These are phyloP conservation scores for Raffaelea arxii DNA, from an alignment of 2,329 filamentous ascomycete species.

Conservation along the genomic window DNA sequence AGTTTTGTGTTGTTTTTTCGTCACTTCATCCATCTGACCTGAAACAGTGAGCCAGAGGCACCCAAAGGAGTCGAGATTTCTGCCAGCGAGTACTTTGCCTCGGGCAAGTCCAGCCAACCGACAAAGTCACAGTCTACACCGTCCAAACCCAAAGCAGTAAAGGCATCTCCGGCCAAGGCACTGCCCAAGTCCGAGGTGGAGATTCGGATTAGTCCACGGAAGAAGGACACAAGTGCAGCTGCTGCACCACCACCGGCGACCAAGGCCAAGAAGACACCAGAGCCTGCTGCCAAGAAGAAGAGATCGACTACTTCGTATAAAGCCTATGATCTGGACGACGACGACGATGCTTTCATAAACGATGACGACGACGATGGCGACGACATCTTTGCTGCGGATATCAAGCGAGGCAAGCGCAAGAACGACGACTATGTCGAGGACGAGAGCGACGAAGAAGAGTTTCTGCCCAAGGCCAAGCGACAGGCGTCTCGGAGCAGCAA, in stretches of 20 bases:
- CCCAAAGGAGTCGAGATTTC: constrained; percentile 42
- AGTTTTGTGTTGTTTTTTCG: background rate
- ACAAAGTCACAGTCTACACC: constrained; percentile 27
- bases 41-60: constrained; percentile 24
- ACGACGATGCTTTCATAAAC: constrained; percentile 50
- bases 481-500: constrained; percentile 33
- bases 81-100: constrained; percentile 48
- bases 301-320: constrained; percentile 29
- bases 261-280: constrained; percentile 19
- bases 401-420: constrained; percentile 55
- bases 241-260: constrained; percentile 16
- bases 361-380: constrained; percentile 64
- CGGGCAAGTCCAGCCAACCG: constrained; percentile 31
- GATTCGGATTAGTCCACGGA: constrained; percentile 43
- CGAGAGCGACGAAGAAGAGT: constrained; percentile 60
- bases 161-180: constrained; percentile 27
- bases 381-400: constrained; percentile 73
- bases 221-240: constrained; percentile 22
- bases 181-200: constrained; percentile 30
- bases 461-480: constrained; percentile 50
- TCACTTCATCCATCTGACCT: background rate
- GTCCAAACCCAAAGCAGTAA: constrained; percentile 33
- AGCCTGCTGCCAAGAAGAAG: constrained; percentile 25
- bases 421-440: constrained; percentile 69
- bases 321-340: constrained; percentile 34